phyloP scores from a whole-genome alignment of 352 stramenopile genomes.

The Pythium utonaiense region DNA sequence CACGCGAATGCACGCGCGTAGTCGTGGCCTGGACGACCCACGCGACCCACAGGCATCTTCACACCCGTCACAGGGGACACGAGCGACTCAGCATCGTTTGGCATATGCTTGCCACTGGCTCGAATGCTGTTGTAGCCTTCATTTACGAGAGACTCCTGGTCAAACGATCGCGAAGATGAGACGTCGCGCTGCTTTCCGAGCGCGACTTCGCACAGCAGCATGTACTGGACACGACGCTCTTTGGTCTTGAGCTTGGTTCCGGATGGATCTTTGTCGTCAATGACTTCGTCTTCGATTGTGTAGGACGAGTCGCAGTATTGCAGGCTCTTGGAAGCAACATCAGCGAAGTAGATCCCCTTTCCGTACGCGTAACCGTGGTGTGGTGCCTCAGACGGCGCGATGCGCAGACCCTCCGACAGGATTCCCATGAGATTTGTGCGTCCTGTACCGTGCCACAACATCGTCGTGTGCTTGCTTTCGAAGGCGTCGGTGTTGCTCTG shows the following conservation, averaged over 20 bases:
- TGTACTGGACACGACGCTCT: conserved; percentile 52
- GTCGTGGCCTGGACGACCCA: conserved; percentile 17
- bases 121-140: conserved; percentile 21
- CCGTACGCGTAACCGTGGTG: conserved; percentile 79
- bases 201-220: conserved; percentile 68
- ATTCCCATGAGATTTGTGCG: conserved; percentile 87
- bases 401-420: conserved; percentile 74
- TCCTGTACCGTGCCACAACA: conserved; percentile 85
- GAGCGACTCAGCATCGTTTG: conserved; percentile 10
- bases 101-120: conserved; percentile 17
- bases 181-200: conserved; percentile 29
- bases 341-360: conserved; percentile 86
- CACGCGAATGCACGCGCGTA: conserved; percentile 10
- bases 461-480: conserved; percentile 37
- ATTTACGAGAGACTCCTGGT: not conserved
- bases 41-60: conserved; percentile 14
- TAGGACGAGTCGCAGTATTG: conserved; percentile 67
- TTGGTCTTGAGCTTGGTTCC: conserved; percentile 30
- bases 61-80: conserved; percentile 12
- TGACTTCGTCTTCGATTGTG: conserved; percentile 28
- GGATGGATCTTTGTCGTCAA: conserved; percentile 45
- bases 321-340: conserved; percentile 73
- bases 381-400: conserved; percentile 81
- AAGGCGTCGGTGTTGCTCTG: conserved; percentile 34
- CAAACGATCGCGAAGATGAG: not conserved